Evolutionary conservation across 106 monocot genomes (phyloP).

Genomic region (Dioscorea dumetorum): DNA sequence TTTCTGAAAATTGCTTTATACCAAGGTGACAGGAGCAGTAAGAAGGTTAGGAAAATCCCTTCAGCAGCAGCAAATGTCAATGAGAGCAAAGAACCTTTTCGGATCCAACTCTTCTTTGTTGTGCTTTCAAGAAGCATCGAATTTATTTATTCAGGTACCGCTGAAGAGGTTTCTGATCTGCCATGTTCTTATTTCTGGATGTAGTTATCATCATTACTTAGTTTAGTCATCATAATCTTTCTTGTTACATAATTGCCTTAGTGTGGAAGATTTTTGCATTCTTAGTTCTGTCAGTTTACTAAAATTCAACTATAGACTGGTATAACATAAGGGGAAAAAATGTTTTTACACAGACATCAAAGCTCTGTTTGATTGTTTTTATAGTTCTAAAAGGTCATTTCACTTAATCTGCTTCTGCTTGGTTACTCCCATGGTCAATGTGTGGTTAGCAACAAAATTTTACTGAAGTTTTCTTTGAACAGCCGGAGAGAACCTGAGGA

Average conservation of each 20-base stretch:
- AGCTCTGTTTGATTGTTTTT: no score
- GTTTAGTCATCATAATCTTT: no score
- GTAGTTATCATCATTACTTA: no score
- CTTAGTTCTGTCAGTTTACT: no score
- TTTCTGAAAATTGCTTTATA: conserved; percentile 84
- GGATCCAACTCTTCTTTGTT: conserved; percentile 92
- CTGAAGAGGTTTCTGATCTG: no score
- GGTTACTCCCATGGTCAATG: background rate
- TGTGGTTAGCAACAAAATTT: background rate
- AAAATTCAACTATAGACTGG: no score
- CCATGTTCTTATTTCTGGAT: no score
- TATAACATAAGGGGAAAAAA: no score
- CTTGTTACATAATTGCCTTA: no score
- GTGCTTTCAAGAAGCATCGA: conserved; percentile 95
- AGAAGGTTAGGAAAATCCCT: conserved; percentile 79
- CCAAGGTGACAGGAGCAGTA: conserved; percentile 80
- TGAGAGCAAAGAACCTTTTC: conserved; percentile 82
- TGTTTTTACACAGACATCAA: no score
- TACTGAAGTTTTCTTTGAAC: background rate
- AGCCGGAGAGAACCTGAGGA: conserved; percentile 93
- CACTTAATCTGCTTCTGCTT: background rate
- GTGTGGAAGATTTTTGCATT: no score
- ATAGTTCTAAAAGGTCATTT: background rate
- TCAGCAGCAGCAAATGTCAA: conserved; percentile 68
- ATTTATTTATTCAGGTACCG: conserved; percentile 95